phyloP scores from a whole-genome alignment of 2,329 filamentous ascomycete genomes.

The Ceratocystis harringtonii region DNA sequence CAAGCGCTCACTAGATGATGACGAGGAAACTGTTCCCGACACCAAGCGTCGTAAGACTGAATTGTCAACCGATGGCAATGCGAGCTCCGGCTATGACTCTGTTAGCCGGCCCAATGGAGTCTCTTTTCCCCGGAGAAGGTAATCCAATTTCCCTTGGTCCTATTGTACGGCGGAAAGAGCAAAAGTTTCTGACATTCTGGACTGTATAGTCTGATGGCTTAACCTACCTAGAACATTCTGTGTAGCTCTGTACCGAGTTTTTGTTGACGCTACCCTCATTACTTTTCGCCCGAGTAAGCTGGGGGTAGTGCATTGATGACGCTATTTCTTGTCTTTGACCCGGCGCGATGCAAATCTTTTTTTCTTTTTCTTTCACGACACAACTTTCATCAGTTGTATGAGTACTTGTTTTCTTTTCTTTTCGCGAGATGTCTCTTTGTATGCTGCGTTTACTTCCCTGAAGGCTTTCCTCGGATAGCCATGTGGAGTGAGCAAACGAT shows the following conservation, averaged over 20 bases:
- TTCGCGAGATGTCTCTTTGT: slow-evolving; percentile 14
- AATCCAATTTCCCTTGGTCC: slow-evolving; percentile 18
- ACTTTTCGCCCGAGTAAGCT: too few species aligned
- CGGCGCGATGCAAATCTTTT: slow-evolving; percentile 2
- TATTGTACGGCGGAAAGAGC: slow-evolving; percentile 13
- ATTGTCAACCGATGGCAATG: slow-evolving; percentile 41
- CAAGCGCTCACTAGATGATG: slow-evolving; percentile 41
- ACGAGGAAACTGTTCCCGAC: slow-evolving; percentile 44
- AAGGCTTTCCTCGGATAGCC: neutral
- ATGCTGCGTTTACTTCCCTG: slow-evolving; percentile 3
- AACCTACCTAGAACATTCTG: slow-evolving; percentile 10
- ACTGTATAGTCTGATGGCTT: slow-evolving; percentile 17
- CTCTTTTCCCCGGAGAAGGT: slow-evolving; percentile 27
- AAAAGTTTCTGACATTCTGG: slow-evolving; percentile 18
- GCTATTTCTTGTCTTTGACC: slow-evolving; percentile 1
- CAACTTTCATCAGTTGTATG: neutral
- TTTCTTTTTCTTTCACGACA: slow-evolving; percentile 8
- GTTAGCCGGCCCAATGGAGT: slow-evolving; percentile 34
- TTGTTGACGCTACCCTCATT: neutral
- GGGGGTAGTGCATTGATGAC: neutral
- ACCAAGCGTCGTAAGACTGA: slow-evolving; percentile 65
- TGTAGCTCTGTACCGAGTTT: slow-evolving; percentile 6
- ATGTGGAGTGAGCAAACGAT: slow-evolving; percentile 1
- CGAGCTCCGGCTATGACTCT: slow-evolving; percentile 32
- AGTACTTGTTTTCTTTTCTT: slow-evolving; percentile 12